Evolutionary conservation across 176 grass and related monocot species (phyloP), one percentile per base, ranked within the genome.

Genomic region (Hyparrhenia diplandra): DNA sequence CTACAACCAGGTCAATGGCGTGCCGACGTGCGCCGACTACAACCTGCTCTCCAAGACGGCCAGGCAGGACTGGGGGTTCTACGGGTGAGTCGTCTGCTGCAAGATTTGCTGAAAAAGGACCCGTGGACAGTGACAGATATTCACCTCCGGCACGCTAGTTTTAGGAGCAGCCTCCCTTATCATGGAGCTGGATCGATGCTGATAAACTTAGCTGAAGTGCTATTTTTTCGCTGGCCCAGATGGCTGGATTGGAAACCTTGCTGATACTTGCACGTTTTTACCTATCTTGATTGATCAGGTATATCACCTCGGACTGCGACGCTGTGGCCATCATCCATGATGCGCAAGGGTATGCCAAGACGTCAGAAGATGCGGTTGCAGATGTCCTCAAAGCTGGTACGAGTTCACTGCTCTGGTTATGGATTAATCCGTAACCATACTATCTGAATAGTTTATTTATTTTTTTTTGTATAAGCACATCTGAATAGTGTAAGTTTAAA

Each of bases 301-400:
- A 98, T 52, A 94, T 98, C 75, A 87, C 88, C 4, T 94, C 95
- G 30, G 95, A 98, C 62, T 98, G 95, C 83, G 95, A 93, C 73
- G 90, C 95, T 14, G 95, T 98, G 60, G 11, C 85, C 30, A 90
- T 92, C 60, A 93, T 98, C 67, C 78, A 98, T 64, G 88, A 89
- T 14, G 83, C 39, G 14, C 80, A 92, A 14, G 83, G 86, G 6
- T 98, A 94, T 71, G 85, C 92, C 34, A 88, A 94, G 46, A 83
- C 86, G 20, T 74, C 95, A 13, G 95, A 98, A 71, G 95, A 98
- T 52, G 95, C 95, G 58, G 95, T 98, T 74, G 92, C 92, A 43
- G 82, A 94, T 86, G 92, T 92, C 62, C 92, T 98, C 73, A 92
- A 98, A 88, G 95, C 95, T 28, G 95, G 95, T 98, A 86, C 35